Base-by-base conservation (phyloP, 768 basidiomycete genomes). In the Pilatotrama ljubarskyi region DNA sequence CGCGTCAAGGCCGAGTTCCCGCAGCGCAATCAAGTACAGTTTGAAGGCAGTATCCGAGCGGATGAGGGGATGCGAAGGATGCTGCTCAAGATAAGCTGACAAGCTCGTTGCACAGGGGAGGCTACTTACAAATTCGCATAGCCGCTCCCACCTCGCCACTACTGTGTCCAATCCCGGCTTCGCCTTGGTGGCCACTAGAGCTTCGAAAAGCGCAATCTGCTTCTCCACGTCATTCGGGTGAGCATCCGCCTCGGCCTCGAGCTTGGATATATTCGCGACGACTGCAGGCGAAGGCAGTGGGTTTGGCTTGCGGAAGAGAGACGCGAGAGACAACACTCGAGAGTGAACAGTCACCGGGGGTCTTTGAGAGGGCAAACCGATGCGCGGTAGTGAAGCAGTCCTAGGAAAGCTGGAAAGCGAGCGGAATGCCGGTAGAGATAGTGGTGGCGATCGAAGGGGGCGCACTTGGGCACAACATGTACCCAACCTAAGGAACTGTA, bases 81-180 rank as follows among this genome's bases (percentile, higher is more conserved):
- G 84, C 91, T 93, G 62, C 22, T 59, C 9, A 37, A 26, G 25
- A 2, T 43, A 3, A 51, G 47, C 54, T 42, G 53, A 61, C 46
- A 48, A 51, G 50, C 58, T 9, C 50, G 54, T 24, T 50, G 44
- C 29, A 18, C 49, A 26, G 29, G 35, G 17, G 15, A 4, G 22
- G 51, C 13, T 17, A 35, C 41, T 9, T 46, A 93, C 92, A 69
- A 88, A 91, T 81, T 93, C 88, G 67, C 83, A 83, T 81, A 87
- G 85, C 64, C 86, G 80, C 70, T 94, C 91, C 91, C 92, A 94
- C 55, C 91, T 83, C 67, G 77, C 84, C 57, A 91, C 84, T 56
- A 93, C 75, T 22, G 89, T 75, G 59, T 91, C 86, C 70, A 87
- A 87, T 0, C 84, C 91, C 13, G 85, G 80, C 56, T 82, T 84